Evolutionary conservation across 2,329 filamentous ascomycete species (phyloP), one percentile per base, ranked within the genome.

Genomic region (Colletotrichum godetiae): DNA sequence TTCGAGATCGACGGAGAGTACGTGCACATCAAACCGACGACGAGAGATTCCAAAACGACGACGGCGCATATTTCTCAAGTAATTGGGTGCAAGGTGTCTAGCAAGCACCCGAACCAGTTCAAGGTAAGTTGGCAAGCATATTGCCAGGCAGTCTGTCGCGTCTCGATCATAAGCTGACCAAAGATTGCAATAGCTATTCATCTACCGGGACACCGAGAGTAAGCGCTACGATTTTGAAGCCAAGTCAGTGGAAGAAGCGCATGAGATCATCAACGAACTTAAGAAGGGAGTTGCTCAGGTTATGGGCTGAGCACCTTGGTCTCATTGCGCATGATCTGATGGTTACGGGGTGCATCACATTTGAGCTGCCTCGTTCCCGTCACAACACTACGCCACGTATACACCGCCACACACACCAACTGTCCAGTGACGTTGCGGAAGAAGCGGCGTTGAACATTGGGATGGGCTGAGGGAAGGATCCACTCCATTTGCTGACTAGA

Each of bases 161-260:
- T 24, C 29, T 12, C n/a, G 27, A 11, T 4, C 52, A 53, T 29
- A 53, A 22, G 58, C 72, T 74, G 33, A 74, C 62, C 42, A 55
- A 13, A 24, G 24, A 46, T 15, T 42, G 5, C 27, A 24, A 15
- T 27, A 92, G 90, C 84, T 92, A 29, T 86, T 95, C 66, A 92
- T 96, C 27, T 95, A 93, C 81, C 92, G 92, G 80, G 91, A 92
- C 61, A 90, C 91, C 1, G 94, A 95, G 83, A 92, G 89, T 74
- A 96, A 96, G 84, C 84, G 94, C 73, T 97, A 97, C 82, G 94
- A 97, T 76, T 97, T 97, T 80, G 94, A 96, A 82, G 91, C 93
- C n/a, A 90, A 89, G 76, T 92, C 86, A 76, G 86, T 88, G 12
- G 90, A 91, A 35, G 93, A 95, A 82, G 94, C 94, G 56, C 86